phyloP scores from a whole-genome alignment of 2,329 filamentous ascomycete species.

The Ophiostoma ips region DNA sequence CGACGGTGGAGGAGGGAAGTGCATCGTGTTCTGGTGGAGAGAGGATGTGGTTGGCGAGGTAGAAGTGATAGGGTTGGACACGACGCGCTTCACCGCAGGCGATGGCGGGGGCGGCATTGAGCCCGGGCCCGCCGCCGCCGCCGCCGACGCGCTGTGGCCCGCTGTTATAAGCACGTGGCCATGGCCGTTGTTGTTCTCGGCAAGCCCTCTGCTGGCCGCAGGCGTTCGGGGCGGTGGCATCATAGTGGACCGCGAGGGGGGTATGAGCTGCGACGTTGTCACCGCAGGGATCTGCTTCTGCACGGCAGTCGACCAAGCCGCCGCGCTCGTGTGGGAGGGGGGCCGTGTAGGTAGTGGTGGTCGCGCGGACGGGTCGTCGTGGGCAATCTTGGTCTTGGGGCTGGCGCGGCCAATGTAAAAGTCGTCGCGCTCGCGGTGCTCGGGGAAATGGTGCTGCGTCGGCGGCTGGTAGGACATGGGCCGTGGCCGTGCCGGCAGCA shows the following conservation, averaged over 20 bases:
- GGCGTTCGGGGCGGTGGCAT: background rate
- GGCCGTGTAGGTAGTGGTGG: slow-evolving; percentile 38
- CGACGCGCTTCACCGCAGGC: slow-evolving; percentile 24
- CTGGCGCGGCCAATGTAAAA: slow-evolving; percentile 8
- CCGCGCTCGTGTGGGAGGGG: slow-evolving; percentile 8
- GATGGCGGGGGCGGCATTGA: slow-evolving; percentile 12
- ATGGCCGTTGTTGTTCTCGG: slow-evolving; percentile 13
- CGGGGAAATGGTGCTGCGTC: background rate
- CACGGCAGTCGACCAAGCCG: background rate
- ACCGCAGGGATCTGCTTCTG: background rate
- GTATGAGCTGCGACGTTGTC: background rate
- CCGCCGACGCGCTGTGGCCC: background rate
- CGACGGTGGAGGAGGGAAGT: slow-evolving; percentile 27
- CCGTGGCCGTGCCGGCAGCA: slow-evolving; percentile 30
- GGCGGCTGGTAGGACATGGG: slow-evolving; percentile 2
- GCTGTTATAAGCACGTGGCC: background rate
- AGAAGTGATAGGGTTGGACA: slow-evolving; percentile 32
- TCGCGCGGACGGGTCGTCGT: slow-evolving; percentile 15
- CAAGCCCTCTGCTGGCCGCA: slow-evolving; percentile 10
- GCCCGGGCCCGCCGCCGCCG: background rate
- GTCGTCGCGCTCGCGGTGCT: slow-evolving; percentile 16
- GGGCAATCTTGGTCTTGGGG: background rate
- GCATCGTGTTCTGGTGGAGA: slow-evolving; percentile 8
- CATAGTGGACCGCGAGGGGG: background rate
- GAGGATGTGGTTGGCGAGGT: slow-evolving; percentile 16